A percentile compares a stretch with the other conserved stretches of the same genome.
These are phyloP conservation scores for Skeletonema potamos DNA, from an alignment of 108 stramenopile genomes.

Conservation along the genomic window DNA sequence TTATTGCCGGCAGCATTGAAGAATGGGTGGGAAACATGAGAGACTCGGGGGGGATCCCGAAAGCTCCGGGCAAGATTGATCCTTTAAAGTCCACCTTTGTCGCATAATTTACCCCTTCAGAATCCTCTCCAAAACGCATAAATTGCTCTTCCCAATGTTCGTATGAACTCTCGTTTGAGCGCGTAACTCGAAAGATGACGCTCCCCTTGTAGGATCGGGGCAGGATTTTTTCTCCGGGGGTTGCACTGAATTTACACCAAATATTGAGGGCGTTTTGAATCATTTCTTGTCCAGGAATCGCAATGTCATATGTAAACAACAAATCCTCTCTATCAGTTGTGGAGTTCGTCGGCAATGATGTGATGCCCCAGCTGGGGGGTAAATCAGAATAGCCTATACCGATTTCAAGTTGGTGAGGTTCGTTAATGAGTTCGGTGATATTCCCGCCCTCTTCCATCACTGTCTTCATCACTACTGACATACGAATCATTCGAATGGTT, in stretches of 20 bases:
- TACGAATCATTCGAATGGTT: slow-evolving; percentile 44
- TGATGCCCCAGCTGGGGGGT: neutral
- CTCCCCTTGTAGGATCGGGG: slow-evolving; percentile 34
- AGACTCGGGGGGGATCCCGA: slow-evolving; percentile 31
- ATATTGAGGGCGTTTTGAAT: slow-evolving; percentile 18
- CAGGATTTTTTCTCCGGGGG: neutral
- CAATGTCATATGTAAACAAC: slow-evolving; percentile 13
- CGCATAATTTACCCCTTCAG: slow-evolving; percentile 6
- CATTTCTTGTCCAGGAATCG: slow-evolving; percentile 5
- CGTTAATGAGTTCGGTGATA: neutral
- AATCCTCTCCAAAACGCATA: neutral
- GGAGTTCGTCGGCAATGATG: neutral
- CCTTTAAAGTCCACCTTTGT: slow-evolving; percentile 29
- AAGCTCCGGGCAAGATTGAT: slow-evolving; percentile 29
- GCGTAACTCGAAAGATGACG: slow-evolving; percentile 13
- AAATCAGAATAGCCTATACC: slow-evolving; percentile 37
- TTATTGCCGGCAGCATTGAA: slow-evolving; percentile 11
- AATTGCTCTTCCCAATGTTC: slow-evolving; percentile 24
- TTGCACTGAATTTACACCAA: slow-evolving; percentile 31
- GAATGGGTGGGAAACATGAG: slow-evolving; percentile 31
- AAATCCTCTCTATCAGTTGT: slow-evolving; percentile 14
- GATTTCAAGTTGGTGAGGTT: slow-evolving; percentile 23
- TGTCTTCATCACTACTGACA: slow-evolving; percentile 32
- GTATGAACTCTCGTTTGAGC: neutral
- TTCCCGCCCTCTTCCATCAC: slow-evolving; percentile 2